Conservation (phyloP, 768 basidiomycete species). For the Podaxis mareebaensis region DNA sequence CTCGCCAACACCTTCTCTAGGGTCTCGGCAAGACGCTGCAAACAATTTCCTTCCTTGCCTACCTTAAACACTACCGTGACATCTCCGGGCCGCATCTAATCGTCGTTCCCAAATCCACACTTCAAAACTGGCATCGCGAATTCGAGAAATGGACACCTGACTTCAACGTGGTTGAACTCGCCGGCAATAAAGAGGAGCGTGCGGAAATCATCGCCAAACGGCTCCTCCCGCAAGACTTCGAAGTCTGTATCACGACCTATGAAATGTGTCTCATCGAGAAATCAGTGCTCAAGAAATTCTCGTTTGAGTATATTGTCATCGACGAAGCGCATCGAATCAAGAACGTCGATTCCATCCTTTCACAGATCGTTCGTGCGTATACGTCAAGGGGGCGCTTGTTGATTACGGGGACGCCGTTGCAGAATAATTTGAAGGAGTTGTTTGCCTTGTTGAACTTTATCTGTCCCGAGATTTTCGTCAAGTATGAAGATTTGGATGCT, state of each 20-base stretch:
- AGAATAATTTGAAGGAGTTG: conserved; percentile 96
- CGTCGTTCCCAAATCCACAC: conserved; percentile 97
- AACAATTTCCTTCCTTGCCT: conserved; percentile 95
- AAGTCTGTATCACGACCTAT: conserved; percentile 94
- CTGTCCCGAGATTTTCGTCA: conserved; percentile 93
- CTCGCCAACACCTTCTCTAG: conserved; percentile 35
- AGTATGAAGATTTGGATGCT: conserved; percentile 87
- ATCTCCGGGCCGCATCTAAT: conserved; percentile 87
- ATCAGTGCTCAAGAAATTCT: conserved; percentile 88
- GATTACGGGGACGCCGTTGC: conserved; percentile 95
- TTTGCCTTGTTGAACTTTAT: conserved; percentile 94
- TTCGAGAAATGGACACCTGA: conserved; percentile 91
- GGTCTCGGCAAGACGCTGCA: conserved; percentile 98
- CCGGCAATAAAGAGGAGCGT: conserved; percentile 90
- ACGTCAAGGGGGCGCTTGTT: conserved; percentile 85
- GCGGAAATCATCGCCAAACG: conserved; percentile 75
- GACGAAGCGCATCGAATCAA: conserved; percentile 99
- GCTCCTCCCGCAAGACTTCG: conserved; percentile 85
- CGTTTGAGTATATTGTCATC: conserved; percentile 97
- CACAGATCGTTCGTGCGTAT: conserved; percentile 92
- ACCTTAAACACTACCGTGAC: conserved; percentile 82
- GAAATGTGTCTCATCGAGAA: conserved; percentile 97
- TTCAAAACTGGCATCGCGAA: conserved; percentile 97
- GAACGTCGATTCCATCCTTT: conserved; percentile 94
- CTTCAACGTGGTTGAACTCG: conserved; percentile 77